Percentiles rank a stretch among this genome's conserved stretches.
phyloP scores from a whole-genome alignment of 768 basidiomycete genomes.

The Pisolithus sp. region DNA sequence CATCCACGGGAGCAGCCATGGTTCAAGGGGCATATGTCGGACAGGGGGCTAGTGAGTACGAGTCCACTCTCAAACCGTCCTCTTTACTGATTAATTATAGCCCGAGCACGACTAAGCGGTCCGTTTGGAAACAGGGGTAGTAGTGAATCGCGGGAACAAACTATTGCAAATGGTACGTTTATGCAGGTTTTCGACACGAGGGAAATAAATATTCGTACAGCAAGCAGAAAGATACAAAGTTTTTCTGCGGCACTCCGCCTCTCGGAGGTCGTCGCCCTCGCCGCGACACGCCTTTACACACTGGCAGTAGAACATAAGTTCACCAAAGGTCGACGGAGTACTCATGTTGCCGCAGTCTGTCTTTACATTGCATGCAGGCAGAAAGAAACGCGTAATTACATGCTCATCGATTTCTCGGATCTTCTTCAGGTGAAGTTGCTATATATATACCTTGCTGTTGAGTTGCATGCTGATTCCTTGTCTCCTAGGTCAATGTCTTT shows the following conservation, averaged over 20 bases:
- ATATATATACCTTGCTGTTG: neutral
- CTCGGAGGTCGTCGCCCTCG: constrained; percentile 71
- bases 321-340: constrained; percentile 84
- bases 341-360: constrained; percentile 94
- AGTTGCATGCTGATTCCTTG: constrained; percentile 1
- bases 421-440: constrained; percentile 62
- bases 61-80: neutral
- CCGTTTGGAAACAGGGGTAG: constrained; percentile 76
- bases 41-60: constrained; percentile 77
- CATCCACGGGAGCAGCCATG: constrained; percentile 85
- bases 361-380: constrained; percentile 91
- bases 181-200: neutral
- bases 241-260: constrained; percentile 74
- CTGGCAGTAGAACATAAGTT: constrained; percentile 94
- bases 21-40: constrained; percentile 92
- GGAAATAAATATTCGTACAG: constrained; percentile 32
- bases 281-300: constrained; percentile 84
- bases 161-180: constrained; percentile 75
- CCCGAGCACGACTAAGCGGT: constrained; percentile 75
- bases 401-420: constrained; percentile 99
- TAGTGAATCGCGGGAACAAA: constrained; percentile 83
- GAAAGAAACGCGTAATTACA: constrained; percentile 85
- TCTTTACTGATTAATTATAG: constrained; percentile 31
- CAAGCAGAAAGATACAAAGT: constrained; percentile 75
- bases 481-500: constrained; percentile 85